Evolutionary conservation across 352 stramenopile genomes (phyloP), one percentile per base, ranked within the genome.

Genomic region (Pythium guiyangense): DNA sequence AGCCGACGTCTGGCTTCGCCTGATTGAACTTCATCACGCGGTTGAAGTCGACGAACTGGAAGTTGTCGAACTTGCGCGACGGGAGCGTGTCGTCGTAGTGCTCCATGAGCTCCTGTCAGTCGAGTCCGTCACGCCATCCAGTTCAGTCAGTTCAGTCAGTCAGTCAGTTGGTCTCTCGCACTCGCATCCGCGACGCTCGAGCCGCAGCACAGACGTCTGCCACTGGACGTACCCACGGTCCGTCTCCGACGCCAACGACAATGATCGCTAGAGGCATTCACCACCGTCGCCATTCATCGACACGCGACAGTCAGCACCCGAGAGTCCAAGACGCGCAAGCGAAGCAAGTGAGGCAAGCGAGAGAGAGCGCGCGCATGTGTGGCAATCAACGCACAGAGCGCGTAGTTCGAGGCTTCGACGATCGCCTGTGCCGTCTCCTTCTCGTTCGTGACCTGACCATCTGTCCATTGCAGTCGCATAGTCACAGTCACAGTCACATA

Each of bases 21-120:
- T 50, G 54, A 48, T 84, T 83, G n/a, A 74, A 62, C 37, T 64
- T 65, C 52, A 86, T 73, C 37, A 90, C 65, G 42, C 71, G 44
- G 48, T 70, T 79, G 34, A 80, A 85, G 34, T 90, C 71, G 8
- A 94, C 74, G 48, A 90, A 91, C 62, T 88, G 79, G 53, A 92
- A n/a, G n/a, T n/a, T n/a, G n/a, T n/a, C n/a, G n/a, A n/a, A n/a
- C n/a, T n/a, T n/a, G n/a, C n/a, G n/a, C 40, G 53, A 51, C 0
- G 79, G 77, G 14, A 94, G 64, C 25, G 64, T 56, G 49, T 84
- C 72, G 45, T 87, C 70, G 59, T 82, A 90, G 44, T 84, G 59
- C 31, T 84, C 69, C 77, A 93, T 89, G 6, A 77, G 63, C 39
- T 86, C 73, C 71, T 79, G 27, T 14, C 6, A 6, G 11, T 29